Percentiles rank a stretch among this genome's conserved stretches.
Evolutionary conservation across 2,329 filamentous ascomycete genomes (phyloP).

Genomic region (Penicillium rolfsii): DNA sequence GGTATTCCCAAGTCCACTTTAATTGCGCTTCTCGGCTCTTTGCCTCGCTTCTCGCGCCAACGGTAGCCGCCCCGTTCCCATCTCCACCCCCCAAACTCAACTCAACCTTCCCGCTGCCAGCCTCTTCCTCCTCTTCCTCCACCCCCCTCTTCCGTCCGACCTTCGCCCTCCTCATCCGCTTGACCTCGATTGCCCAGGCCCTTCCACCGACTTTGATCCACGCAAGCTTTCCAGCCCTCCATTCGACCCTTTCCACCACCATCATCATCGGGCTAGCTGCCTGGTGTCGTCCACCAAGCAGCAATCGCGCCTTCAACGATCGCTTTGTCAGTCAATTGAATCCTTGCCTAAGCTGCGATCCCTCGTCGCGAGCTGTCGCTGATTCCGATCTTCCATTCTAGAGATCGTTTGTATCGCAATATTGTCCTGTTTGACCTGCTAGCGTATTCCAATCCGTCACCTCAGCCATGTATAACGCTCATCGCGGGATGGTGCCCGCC

Average conservation of each 20-base stretch:
- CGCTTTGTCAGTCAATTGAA: slow-evolving; percentile 18
- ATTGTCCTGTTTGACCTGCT: background rate
- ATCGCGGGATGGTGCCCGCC: slow-evolving; percentile 77
- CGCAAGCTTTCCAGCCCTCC: background rate
- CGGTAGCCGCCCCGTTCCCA: slow-evolving; percentile 33
- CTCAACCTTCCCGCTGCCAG: slow-evolving; percentile 28
- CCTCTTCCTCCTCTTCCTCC: slow-evolving; percentile 26
- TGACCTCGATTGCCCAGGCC: background rate
- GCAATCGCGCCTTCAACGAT: slow-evolving; percentile 27
- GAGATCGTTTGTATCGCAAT: background rate
- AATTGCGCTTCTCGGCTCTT: slow-evolving; percentile 32
- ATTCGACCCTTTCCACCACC: background rate
- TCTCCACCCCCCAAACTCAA: slow-evolving; percentile 26
- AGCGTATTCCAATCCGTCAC: slow-evolving; percentile 4
- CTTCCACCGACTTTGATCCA: background rate
- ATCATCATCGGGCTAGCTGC: slow-evolving; percentile 23
- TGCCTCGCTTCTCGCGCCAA: slow-evolving; percentile 42
- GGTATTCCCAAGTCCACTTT: background rate
- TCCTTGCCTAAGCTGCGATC: slow-evolving; percentile 15
- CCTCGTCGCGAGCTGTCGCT: slow-evolving; percentile 21
- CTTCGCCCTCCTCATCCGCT: slow-evolving; percentile 1
- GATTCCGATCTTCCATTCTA: slow-evolving; percentile 4
- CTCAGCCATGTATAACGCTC: slow-evolving; percentile 76
- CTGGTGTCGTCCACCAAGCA: slow-evolving; percentile 31
- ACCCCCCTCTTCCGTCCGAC: slow-evolving; percentile 11